A percentile compares a stretch with the other conserved stretches of the same genome.
These are phyloP conservation scores for Diaporthe batatas DNA, from an alignment of 2,329 filamentous ascomycete species.

Conservation along the genomic window DNA sequence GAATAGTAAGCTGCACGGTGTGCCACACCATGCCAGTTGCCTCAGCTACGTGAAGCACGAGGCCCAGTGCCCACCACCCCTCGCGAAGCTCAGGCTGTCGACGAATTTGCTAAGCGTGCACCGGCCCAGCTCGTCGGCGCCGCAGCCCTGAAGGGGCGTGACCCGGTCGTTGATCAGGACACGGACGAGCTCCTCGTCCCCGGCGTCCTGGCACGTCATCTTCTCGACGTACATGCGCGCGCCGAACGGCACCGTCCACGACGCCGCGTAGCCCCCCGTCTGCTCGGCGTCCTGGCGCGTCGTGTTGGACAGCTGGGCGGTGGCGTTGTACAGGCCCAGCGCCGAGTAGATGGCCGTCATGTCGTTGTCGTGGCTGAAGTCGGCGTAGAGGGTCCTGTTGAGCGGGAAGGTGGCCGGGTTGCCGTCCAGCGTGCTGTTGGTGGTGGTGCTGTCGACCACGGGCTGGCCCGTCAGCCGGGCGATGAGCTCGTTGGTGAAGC, in stretches of 20 bases:
- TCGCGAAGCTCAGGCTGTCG: conserved; percentile 80
- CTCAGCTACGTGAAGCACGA: conserved; percentile 64
- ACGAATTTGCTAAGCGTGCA: conserved; percentile 80
- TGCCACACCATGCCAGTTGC: not conserved
- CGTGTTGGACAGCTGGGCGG: conserved; percentile 64
- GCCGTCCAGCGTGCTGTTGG: conserved; percentile 82
- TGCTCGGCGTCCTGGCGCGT: conserved; percentile 63
- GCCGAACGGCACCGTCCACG: conserved; percentile 86
- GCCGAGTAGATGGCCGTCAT: conserved; percentile 84
- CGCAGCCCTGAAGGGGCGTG: conserved; percentile 77
- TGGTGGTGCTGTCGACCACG: conserved; percentile 80
- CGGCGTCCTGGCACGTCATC: conserved; percentile 72
- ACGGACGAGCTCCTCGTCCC: conserved; percentile 77
- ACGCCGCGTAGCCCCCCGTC: conserved; percentile 78
- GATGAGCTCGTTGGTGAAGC: conserved; percentile 89
- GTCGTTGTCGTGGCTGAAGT: conserved; percentile 93
- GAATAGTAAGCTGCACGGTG: not conserved
- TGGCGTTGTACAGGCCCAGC: conserved; percentile 81
- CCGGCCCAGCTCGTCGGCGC: conserved; percentile 76
- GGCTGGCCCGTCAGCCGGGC: conserved; percentile 79
- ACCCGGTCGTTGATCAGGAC: conserved; percentile 89
- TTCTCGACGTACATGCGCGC: conserved; percentile 89
- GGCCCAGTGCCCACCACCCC: conserved; percentile 79
- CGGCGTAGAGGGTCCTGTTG: conserved; percentile 78
- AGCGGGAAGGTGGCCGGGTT: conserved; percentile 80